Conservation (phyloP, 306 rosid genomes). For the Pyrus pyrifolia region DNA sequence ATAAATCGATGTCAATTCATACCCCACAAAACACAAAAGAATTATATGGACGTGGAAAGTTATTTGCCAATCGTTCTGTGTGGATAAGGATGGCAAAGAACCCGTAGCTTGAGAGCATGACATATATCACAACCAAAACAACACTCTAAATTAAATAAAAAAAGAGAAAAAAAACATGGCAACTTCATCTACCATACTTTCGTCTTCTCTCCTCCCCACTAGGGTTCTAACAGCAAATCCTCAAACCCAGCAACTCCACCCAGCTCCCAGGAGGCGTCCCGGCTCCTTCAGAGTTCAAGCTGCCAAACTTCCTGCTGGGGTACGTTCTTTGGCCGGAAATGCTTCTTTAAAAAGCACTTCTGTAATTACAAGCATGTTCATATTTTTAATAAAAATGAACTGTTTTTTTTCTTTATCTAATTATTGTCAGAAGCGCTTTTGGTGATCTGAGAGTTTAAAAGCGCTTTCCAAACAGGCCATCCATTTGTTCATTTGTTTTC, state of each 20-base stretch:
- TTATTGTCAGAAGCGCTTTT: neutral
- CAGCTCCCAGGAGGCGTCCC: constrained; percentile 13
- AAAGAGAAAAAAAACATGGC: constrained; percentile 37
- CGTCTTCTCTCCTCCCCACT: constrained; percentile 43
- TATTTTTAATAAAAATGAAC: too few relatives aligned
- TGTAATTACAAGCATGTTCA: neutral
- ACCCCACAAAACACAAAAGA: neutral
- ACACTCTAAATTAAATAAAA: neutral
- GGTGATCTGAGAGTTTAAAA: neutral
- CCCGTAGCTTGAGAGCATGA: neutral
- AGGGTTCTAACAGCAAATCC: constrained; percentile 9
- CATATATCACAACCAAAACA: neutral
- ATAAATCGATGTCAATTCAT: neutral
- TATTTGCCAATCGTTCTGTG: constrained; percentile 1
- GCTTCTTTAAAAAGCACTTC: neutral
- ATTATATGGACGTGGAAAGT: neutral
- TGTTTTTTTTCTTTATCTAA: too few relatives aligned
- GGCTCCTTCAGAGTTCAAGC: constrained; percentile 55
- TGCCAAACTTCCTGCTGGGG: constrained; percentile 71
- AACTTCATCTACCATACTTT: constrained; percentile 31
- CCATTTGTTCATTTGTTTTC: neutral
- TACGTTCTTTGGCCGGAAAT: constrained; percentile 15
- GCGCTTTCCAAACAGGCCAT: neutral
- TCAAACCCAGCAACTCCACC: constrained; percentile 14
- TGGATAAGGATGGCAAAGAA: constrained; percentile 23